These are phyloP conservation scores for Colletotrichum spinosum DNA, from an alignment of 2,329 filamentous ascomycete species.

Conservation along the genomic window DNA sequence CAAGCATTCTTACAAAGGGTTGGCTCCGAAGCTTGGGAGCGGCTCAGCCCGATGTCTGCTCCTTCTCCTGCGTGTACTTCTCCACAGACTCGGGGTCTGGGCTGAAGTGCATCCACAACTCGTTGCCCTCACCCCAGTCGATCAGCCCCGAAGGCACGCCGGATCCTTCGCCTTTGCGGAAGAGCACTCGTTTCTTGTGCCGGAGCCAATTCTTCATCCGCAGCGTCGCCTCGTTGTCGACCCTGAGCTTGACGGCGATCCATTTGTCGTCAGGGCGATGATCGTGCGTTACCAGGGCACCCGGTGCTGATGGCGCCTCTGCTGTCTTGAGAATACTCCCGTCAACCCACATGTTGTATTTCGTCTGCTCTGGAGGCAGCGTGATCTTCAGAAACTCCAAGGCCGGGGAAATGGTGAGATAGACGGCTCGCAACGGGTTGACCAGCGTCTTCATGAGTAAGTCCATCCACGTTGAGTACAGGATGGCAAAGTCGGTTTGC, in stretches of 20 bases:
- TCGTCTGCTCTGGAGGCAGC: conserved; percentile 58
- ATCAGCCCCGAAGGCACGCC: conserved; percentile 45
- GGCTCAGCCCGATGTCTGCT: not conserved
- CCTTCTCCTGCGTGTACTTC: conserved; percentile 27
- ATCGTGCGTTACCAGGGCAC: conserved; percentile 59
- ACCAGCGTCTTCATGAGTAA: conserved; percentile 72
- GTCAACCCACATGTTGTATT: conserved; percentile 63
- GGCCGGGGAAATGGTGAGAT: conserved; percentile 71
- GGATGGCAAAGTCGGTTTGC: conserved; percentile 74
- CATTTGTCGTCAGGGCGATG: conserved; percentile 69
- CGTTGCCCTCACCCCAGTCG: conserved; percentile 44
- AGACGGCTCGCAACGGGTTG: conserved; percentile 71
- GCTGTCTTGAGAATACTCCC: conserved; percentile 62
- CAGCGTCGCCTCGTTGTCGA: conserved; percentile 67
- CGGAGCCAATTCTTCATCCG: conserved; percentile 58
- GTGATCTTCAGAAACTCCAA: conserved; percentile 71
- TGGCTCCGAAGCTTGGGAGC: not conserved
- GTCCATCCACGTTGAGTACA: conserved; percentile 70
- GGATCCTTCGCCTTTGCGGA: conserved; percentile 45
- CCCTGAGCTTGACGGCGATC: conserved; percentile 67
- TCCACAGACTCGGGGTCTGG: conserved; percentile 42
- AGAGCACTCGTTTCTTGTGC: conserved; percentile 45
- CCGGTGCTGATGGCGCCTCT: conserved; percentile 43
- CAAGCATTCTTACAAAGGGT: not conserved
- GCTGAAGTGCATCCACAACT: conserved; percentile 49